Percentiles rank a stretch among this genome's conserved stretches.
These are phyloP conservation scores for Colletotrichum kahawae DNA, from an alignment of 2,329 filamentous ascomycete genomes.

Conservation along the genomic window DNA sequence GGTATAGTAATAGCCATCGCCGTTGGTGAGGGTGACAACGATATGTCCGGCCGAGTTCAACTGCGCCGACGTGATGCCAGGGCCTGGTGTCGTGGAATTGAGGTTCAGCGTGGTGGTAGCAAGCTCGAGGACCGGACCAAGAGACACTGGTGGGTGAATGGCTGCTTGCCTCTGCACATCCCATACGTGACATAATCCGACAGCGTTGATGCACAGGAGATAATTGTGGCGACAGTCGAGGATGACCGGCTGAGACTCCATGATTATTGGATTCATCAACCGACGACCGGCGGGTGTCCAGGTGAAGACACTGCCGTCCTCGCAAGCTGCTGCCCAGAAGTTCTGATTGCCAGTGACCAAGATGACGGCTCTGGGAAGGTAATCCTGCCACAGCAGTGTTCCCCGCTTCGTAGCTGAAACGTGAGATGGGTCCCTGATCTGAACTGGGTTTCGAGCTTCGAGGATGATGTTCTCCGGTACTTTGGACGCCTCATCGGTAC, in stretches of 20 bases:
- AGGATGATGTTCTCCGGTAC: conserved; percentile 75
- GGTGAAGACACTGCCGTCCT: conserved; percentile 87
- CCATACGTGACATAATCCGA: conserved; percentile 92
- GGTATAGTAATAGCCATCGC: conserved; percentile 92
- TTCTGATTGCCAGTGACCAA: conserved; percentile 87
- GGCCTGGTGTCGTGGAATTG: conserved; percentile 76
- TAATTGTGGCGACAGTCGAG: conserved; percentile 89
- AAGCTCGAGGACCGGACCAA: conserved; percentile 87
- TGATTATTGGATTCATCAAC: conserved; percentile 80
- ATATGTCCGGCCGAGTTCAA: conserved; percentile 88
- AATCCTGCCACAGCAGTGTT: conserved; percentile 90
- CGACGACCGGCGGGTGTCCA: conserved; percentile 94
- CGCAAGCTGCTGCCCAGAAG: conserved; percentile 92
- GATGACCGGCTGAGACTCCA: conserved; percentile 94
- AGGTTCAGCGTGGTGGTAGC: conserved; percentile 80
- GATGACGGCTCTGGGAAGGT: conserved; percentile 84
- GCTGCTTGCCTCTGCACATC: conserved; percentile 83
- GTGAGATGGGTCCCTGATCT: conserved; percentile 80
- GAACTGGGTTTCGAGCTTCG: conserved; percentile 85
- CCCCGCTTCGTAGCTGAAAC: conserved; percentile 84
- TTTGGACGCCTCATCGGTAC: conserved; percentile 65
- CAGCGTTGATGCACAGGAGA: conserved; percentile 87
- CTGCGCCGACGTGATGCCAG: conserved; percentile 88
- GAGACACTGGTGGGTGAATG: conserved; percentile 86
- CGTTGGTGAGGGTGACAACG: conserved; percentile 90